Conservation (phyloP, 495 filamentous ascomycete species). For the Aspergillus funiculosus region DNA sequence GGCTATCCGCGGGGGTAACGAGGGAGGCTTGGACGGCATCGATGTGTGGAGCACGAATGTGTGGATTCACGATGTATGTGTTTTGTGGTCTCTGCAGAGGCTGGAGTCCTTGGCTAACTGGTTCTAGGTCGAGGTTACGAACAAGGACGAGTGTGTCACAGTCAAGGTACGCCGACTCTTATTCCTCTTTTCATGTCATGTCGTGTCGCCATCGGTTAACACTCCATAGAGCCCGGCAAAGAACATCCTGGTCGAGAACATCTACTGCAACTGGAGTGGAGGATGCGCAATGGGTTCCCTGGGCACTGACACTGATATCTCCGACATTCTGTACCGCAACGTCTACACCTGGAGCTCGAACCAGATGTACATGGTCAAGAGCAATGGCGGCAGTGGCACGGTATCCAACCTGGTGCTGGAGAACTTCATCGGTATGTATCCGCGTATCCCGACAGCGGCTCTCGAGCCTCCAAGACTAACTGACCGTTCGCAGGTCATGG, state of each 20-base stretch:
- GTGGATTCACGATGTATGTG: slow-evolving; percentile 46
- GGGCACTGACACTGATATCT: slow-evolving; percentile 32
- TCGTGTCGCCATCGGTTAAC: no score
- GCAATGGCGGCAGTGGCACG: slow-evolving; percentile 51
- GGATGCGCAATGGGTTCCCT: slow-evolving; percentile 52
- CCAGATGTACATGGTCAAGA: slow-evolving; percentile 62
- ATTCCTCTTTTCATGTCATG: no score
- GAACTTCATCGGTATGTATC: slow-evolving; percentile 49
- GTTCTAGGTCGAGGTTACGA: slow-evolving; percentile 47
- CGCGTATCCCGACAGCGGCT: background rate
- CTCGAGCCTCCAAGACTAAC: background rate
- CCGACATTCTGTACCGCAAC: slow-evolving; percentile 44
- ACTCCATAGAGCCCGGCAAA: slow-evolving; percentile 30
- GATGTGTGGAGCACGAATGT: slow-evolving; percentile 48
- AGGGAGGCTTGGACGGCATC: slow-evolving; percentile 47
- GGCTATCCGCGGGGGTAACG: slow-evolving; percentile 46
- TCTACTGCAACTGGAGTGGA: slow-evolving; percentile 54
- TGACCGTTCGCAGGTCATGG: slow-evolving; percentile 33
- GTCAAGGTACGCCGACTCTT: slow-evolving; percentile 34
- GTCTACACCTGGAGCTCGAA: slow-evolving; percentile 50
- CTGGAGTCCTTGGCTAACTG: slow-evolving; percentile 6
- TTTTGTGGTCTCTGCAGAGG: background rate
- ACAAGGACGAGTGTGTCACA: slow-evolving; percentile 52
- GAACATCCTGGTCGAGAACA: slow-evolving; percentile 51
- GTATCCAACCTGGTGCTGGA: slow-evolving; percentile 28